These are phyloP conservation scores for Globisporangium spinosum DNA, from an alignment of 352 stramenopile genomes.

Conservation along the genomic window DNA sequence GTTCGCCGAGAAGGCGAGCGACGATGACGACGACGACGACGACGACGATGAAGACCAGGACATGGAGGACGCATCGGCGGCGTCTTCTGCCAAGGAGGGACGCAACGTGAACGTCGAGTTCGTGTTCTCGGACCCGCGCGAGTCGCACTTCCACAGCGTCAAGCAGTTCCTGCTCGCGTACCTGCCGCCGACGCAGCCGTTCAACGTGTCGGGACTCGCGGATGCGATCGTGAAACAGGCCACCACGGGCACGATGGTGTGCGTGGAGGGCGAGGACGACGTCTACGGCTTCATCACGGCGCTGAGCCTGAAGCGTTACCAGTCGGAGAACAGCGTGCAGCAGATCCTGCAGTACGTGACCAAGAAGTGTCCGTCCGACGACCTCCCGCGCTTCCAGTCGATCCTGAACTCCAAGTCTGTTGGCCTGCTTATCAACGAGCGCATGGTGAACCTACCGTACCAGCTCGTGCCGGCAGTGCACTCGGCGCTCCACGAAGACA, in stretches of 20 bases:
- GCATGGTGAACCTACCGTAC: constrained; percentile 87
- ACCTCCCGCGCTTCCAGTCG: constrained; percentile 49
- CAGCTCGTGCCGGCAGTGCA: constrained; percentile 80
- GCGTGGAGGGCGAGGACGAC: constrained; percentile 71
- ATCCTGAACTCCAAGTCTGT: constrained; percentile 60
- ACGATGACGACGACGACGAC: constrained; percentile 39
- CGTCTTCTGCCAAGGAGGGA: constrained; percentile 8
- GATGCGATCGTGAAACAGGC: constrained; percentile 76
- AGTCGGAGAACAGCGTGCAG: constrained; percentile 50
- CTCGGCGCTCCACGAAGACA: constrained; percentile 77
- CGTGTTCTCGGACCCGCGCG: constrained; percentile 76
- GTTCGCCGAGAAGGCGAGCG: constrained; percentile 36
- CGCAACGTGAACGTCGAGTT: constrained; percentile 76
- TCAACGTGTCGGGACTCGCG: constrained; percentile 79
- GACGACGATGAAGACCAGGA: constrained; percentile 59
- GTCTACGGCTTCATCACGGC: constrained; percentile 87
- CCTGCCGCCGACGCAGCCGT: constrained; percentile 67
- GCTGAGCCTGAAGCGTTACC: constrained; percentile 58
- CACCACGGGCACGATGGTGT: constrained; percentile 75
- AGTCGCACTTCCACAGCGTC: constrained; percentile 83
- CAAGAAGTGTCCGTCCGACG: constrained; percentile 59
- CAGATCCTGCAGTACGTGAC: constrained; percentile 76
- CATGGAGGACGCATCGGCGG: constrained; percentile 30
- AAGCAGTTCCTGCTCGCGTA: constrained; percentile 81
- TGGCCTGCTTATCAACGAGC: constrained; percentile 74